Evolutionary conservation across 2,329 filamentous ascomycete genomes (phyloP).

Genomic region (Pyrenochaeta sp.): DNA sequence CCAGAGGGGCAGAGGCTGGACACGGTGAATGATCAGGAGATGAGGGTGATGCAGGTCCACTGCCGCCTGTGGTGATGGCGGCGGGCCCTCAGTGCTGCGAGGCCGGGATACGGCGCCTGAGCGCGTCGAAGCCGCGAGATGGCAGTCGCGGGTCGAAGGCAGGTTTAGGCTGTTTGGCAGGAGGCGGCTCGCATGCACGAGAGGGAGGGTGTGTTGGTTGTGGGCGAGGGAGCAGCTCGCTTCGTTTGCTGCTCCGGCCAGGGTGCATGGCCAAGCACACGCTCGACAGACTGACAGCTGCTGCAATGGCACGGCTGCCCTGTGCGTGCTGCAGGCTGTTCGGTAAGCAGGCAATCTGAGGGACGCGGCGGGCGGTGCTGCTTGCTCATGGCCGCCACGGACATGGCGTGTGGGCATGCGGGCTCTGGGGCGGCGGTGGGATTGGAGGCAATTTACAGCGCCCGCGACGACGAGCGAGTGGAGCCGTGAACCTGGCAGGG

Average conservation of each 20-base stretch:
- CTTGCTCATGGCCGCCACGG: constrained; percentile 27
- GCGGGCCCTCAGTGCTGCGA: constrained; percentile 24
- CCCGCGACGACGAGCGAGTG: constrained; percentile 26
- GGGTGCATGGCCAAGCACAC: constrained; percentile 21
- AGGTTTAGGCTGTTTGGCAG: constrained; percentile 42
- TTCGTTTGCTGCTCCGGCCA: constrained; percentile 21
- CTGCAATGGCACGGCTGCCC: constrained; percentile 17
- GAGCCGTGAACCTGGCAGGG: constrained; percentile 31
- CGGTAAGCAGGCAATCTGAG: constrained; percentile 33
- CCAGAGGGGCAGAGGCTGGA: constrained; percentile 24
- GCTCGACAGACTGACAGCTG: constrained; percentile 6
- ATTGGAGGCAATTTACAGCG: constrained; percentile 37
- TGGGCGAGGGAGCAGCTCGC: constrained; percentile 21
- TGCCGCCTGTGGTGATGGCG: constrained; percentile 27
- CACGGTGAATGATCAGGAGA: constrained; percentile 28
- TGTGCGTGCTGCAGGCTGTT: constrained; percentile 37
- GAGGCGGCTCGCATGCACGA: constrained; percentile 28
- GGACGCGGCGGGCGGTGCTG: too few relatives aligned
- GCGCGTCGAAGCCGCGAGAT: too few relatives aligned
- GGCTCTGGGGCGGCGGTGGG: constrained; percentile 13
- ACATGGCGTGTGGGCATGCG: constrained; percentile 15
- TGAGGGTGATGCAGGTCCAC: constrained; percentile 42
- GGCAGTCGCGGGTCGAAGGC: constrained; percentile 16
- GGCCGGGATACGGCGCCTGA: constrained; percentile 22
- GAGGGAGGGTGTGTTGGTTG: too few relatives aligned